Evolutionary conservation across 768 basidiomycete species (phyloP).

Genomic region (Tricholoma furcatifolium): DNA sequence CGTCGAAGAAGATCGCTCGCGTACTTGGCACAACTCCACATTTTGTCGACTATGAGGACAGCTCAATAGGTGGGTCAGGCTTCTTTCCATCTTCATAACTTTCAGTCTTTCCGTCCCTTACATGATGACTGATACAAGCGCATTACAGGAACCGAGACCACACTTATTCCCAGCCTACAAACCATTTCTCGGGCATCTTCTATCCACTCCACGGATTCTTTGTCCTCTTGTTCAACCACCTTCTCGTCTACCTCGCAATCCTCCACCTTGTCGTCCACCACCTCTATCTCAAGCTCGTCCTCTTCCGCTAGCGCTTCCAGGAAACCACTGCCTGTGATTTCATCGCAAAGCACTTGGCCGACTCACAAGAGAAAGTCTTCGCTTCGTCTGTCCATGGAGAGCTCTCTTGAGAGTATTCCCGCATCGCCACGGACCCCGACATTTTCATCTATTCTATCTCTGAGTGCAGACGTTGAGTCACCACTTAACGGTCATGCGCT

Average conservation of each 20-base stretch:
- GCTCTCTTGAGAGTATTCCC: slow-evolving; percentile 28
- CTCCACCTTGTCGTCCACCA: neutral
- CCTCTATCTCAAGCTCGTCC: slow-evolving; percentile 11
- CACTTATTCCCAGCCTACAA: slow-evolving; percentile 15
- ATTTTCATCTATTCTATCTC: slow-evolving; percentile 5
- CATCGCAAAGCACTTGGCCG: slow-evolving; percentile 12
- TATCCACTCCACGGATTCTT: slow-evolving; percentile 17
- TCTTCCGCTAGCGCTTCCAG: slow-evolving; percentile 13
- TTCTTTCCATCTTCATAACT: neutral
- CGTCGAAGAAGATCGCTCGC: slow-evolving; percentile 58
- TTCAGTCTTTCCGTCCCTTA: neutral
- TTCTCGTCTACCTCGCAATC: slow-evolving; percentile 1
- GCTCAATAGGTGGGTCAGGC: slow-evolving; percentile 18
- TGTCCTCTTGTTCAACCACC: slow-evolving; percentile 20
- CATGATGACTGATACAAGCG: neutral
- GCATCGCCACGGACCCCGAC: slow-evolving; percentile 23
- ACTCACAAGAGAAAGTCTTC: slow-evolving; percentile 8
- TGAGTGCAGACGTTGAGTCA: slow-evolving; percentile 2
- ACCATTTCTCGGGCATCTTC: slow-evolving; percentile 11
- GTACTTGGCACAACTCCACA: slow-evolving; percentile 61
- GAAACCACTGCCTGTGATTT: slow-evolving; percentile 17
- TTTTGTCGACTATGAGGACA: slow-evolving; percentile 37
- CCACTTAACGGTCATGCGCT: slow-evolving; percentile 22
- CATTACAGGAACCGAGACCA: slow-evolving; percentile 7
- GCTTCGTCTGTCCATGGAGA: slow-evolving; percentile 20